Conservation (phyloP, 129 eudicot species). For the Centrapalus pauciflorus region DNA sequence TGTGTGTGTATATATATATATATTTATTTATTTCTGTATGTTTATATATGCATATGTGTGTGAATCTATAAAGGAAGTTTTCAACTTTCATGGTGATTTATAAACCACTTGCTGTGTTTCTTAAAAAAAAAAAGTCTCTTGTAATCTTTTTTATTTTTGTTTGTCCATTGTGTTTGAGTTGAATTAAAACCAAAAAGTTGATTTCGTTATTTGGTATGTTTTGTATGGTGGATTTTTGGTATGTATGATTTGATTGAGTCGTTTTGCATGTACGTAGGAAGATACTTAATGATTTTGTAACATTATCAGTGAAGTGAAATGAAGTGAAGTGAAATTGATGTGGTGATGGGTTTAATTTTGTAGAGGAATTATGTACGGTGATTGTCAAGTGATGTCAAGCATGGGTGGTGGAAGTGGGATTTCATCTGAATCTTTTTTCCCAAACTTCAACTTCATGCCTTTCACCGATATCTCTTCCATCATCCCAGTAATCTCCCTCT, state of each 20-base stretch:
- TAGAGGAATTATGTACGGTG: slow-evolving; percentile 70
- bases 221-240: neutral
- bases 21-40: too few species aligned
- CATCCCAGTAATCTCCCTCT: neutral
- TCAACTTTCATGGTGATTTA: slow-evolving; percentile 24
- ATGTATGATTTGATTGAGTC: neutral
- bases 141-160: neutral
- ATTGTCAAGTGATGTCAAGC: slow-evolving; percentile 85
- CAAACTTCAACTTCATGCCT: slow-evolving; percentile 83
- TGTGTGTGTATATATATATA: neutral
- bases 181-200: neutral
- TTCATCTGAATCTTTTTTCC: slow-evolving; percentile 53
- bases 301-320: neutral
- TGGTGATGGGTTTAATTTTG: neutral
- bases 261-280: slow-evolving; percentile 9
- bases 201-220: neutral
- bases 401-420: slow-evolving; percentile 57
- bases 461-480: slow-evolving; percentile 57
- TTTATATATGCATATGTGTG: neutral
- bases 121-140: neutral
- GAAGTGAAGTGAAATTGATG: neutral
- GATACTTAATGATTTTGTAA: neutral
- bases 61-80: neutral
- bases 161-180: neutral
- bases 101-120: slow-evolving; percentile 1